Percentiles rank a stretch among this genome's conserved stretches.
Evolutionary conservation across 768 basidiomycete genomes (phyloP).

Genomic region (Hypholoma fasciculare): DNA sequence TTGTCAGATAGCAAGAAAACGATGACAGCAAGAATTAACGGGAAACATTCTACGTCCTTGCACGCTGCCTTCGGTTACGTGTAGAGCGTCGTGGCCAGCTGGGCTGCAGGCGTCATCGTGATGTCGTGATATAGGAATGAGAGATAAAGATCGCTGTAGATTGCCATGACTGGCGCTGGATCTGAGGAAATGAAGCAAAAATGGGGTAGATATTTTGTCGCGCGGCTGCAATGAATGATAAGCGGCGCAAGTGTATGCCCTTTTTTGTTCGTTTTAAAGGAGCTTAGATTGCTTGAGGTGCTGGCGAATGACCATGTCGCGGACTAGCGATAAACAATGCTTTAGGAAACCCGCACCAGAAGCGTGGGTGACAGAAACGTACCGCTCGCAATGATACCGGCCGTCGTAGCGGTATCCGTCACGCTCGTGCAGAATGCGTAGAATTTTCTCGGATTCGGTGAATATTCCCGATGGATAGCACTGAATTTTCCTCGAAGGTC

Average conservation of each 20-base stretch:
- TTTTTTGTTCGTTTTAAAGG: constrained; percentile 36
- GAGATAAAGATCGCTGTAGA: neutral
- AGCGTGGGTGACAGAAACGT: constrained; percentile 22
- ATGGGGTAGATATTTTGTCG: neutral
- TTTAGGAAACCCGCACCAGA: constrained; percentile 23
- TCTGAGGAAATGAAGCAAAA: neutral
- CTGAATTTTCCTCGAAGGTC: constrained; percentile 72
- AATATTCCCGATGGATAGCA: constrained; percentile 76
- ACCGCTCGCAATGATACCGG: constrained; percentile 79
- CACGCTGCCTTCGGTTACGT: neutral
- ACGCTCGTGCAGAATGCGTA: constrained; percentile 80
- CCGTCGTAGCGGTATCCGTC: constrained; percentile 72
- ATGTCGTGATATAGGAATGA: neutral
- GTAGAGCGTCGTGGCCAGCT: neutral
- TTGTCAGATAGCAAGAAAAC: constrained; percentile 6
- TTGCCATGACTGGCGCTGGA: constrained; percentile 8
- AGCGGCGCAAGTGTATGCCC: neutral
- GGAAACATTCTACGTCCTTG: neutral
- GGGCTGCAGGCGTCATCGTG: neutral
- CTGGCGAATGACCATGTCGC: constrained; percentile 81
- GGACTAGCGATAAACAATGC: constrained; percentile 41
- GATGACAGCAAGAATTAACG: neutral
- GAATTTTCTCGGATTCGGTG: constrained; percentile 72
- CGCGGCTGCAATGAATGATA: neutral
- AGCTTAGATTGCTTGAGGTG: constrained; percentile 75